These are phyloP conservation scores for Colletotrichum zoysiae DNA, from an alignment of 2,329 filamentous ascomycete genomes.

Conservation along the genomic window DNA sequence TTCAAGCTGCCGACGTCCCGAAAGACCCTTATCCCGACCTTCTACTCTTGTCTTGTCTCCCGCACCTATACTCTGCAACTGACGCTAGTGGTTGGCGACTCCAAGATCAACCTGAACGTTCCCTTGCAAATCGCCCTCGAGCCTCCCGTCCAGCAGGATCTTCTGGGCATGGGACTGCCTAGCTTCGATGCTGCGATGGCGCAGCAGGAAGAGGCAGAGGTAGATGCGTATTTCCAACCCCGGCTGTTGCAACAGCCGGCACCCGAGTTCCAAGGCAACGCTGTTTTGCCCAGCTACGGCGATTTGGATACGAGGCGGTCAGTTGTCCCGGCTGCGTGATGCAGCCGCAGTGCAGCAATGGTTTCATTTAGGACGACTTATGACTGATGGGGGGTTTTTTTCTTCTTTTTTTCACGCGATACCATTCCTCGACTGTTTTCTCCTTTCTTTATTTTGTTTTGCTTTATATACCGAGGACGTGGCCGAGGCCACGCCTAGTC, in stretches of 20 bases:
- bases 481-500: not conserved
- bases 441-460: not conserved
- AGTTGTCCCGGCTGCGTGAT: constrained; percentile 20
- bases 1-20: constrained; percentile 60
- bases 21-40: constrained; percentile 67
- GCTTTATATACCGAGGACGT: not conserved
- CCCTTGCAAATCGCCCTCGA: constrained; percentile 66
- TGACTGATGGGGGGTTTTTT: constrained; percentile 17
- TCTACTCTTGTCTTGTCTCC: constrained; percentile 69
- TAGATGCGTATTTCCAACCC: constrained; percentile 58
- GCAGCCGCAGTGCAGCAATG: too few species aligned
- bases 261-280: constrained; percentile 48
- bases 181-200: constrained; percentile 64
- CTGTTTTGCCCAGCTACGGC: constrained; percentile 57
- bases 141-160: constrained; percentile 46
- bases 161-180: constrained; percentile 54
- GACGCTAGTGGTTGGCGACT: constrained; percentile 57
- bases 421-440: constrained; percentile 17
- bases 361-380: constrained; percentile 19
- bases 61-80: constrained; percentile 67
- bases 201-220: constrained; percentile 56
- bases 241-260: constrained; percentile 54
- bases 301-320: constrained; percentile 43
- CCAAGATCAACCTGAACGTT: constrained; percentile 59
- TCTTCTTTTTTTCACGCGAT: constrained; percentile 21